These are phyloP conservation scores for Mycena vitilis DNA, from an alignment of 768 basidiomycete genomes.

Conservation along the genomic window DNA sequence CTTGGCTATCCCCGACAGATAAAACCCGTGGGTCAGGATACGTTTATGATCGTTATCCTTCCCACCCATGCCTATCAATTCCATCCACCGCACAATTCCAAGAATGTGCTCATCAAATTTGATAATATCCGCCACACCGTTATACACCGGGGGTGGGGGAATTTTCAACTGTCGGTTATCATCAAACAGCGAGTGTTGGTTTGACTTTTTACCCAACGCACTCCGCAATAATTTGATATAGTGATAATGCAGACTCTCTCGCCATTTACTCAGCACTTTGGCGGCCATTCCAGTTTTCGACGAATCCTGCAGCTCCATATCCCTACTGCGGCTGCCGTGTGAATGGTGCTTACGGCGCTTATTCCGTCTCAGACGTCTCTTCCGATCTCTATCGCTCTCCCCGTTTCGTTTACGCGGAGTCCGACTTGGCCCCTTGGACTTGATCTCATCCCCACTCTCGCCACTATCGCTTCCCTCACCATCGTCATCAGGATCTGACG, in stretches of 20 bases:
- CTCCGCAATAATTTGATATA: neutral
- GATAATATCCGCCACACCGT: neutral
- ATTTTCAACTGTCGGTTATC: neutral
- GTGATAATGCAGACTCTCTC: neutral
- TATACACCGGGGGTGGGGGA: neutral
- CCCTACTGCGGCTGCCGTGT: neutral
- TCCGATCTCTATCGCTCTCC: neutral
- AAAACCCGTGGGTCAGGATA: neutral
- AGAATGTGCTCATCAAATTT: constrained; percentile 9
- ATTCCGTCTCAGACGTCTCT: neutral
- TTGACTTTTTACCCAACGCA: neutral
- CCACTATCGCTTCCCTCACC: neutral
- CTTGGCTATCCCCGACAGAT: neutral
- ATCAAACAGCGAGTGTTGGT: neutral
- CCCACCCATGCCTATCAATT: neutral
- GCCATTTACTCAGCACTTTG: neutral
- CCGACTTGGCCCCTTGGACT: neutral
- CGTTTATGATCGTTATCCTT: neutral
- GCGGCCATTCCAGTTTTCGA: neutral
- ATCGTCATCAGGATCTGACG: neutral
- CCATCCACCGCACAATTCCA: neutral
- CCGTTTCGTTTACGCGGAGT: neutral
- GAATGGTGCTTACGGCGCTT: constrained; percentile 4
- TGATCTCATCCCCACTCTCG: no score
- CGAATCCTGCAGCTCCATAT: neutral